These are phyloP conservation scores for Pistacia integerrima DNA, from an alignment of 345 rosid species.

Conservation along the genomic window DNA sequence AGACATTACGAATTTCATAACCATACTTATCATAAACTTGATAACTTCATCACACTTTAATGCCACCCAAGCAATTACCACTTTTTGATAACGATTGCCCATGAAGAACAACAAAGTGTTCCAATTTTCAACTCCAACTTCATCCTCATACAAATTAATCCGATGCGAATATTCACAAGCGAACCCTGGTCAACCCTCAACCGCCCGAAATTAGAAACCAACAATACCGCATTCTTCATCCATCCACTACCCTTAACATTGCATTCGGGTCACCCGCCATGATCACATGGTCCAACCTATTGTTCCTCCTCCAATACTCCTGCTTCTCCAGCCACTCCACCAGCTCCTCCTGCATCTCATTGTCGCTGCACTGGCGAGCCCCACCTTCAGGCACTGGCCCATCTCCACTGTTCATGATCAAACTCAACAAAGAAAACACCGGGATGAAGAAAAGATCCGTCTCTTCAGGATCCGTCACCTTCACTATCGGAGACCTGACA, in stretches of 20 bases:
- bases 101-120: constrained; percentile 86
- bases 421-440: constrained; percentile 80
- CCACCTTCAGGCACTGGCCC: constrained; percentile 20
- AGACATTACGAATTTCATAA: no score
- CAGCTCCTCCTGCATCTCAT: constrained; percentile 77
- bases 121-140: constrained; percentile 60
- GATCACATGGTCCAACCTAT: constrained; percentile 79
- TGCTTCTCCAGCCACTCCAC: constrained; percentile 82
- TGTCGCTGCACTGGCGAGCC: constrained; percentile 68
- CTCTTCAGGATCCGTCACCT: constrained; percentile 71
- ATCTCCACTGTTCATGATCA: constrained; percentile 64
- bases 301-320: constrained; percentile 78
- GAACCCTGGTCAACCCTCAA: constrained; percentile 85
- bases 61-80: constrained; percentile 38
- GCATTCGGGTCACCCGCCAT: constrained; percentile 96
- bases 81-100: constrained; percentile 97
- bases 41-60: background rate
- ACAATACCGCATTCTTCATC: constrained; percentile 62
- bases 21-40: background rate
- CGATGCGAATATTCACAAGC: constrained; percentile 86
- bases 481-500: constrained; percentile 57
- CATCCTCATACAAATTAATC: constrained; percentile 69
- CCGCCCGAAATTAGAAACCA: constrained; percentile 87
- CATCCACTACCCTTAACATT: constrained; percentile 60
- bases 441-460: constrained; percentile 93